Evolutionary conservation across 495 filamentous ascomycete genomes (phyloP).

Genomic region (Penicillium cataractarum): DNA sequence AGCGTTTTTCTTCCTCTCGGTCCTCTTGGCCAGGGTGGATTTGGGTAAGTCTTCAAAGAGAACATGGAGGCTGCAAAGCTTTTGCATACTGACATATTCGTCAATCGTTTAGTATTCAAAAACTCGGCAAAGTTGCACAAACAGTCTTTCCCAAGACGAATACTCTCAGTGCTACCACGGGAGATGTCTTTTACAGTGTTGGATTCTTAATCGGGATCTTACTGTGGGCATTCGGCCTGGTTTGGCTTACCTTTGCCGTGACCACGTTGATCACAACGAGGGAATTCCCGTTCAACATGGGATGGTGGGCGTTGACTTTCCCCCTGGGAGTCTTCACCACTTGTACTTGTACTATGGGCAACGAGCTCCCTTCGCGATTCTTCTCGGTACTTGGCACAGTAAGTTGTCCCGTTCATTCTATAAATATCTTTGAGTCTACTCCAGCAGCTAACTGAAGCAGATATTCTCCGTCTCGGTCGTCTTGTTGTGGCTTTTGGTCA

Average conservation of each 20-base stretch:
- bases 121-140: slow-evolving; percentile 38
- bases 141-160: slow-evolving; percentile 28
- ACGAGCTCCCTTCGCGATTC: slow-evolving; percentile 48
- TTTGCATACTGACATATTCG: not conserved
- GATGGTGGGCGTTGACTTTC: slow-evolving; percentile 63
- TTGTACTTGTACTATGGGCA: slow-evolving; percentile 42
- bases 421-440: not conserved
- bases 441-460: slow-evolving; percentile 7
- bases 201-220: slow-evolving; percentile 42
- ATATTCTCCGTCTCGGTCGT: slow-evolving; percentile 16
- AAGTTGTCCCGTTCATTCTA: not conserved
- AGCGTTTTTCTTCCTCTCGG: slow-evolving; percentile 57
- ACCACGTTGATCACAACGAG: slow-evolving; percentile 30
- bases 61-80: no score
- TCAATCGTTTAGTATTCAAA: slow-evolving; percentile 26
- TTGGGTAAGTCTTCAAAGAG: slow-evolving; percentile 22
- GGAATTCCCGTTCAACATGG: slow-evolving; percentile 60
- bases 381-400: slow-evolving; percentile 50
- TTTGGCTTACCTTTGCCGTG: slow-evolving; percentile 49
- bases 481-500: slow-evolving; percentile 16
- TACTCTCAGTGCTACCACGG: slow-evolving; percentile 20
- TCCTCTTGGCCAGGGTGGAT: slow-evolving; percentile 50
- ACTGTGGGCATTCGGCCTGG: slow-evolving; percentile 46
- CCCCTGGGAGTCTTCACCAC: slow-evolving; percentile 53
- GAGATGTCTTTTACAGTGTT: slow-evolving; percentile 39